Evolutionary conservation across 2,329 filamentous ascomycete species (phyloP).

Genomic region (Aspergillus tubingensis): DNA sequence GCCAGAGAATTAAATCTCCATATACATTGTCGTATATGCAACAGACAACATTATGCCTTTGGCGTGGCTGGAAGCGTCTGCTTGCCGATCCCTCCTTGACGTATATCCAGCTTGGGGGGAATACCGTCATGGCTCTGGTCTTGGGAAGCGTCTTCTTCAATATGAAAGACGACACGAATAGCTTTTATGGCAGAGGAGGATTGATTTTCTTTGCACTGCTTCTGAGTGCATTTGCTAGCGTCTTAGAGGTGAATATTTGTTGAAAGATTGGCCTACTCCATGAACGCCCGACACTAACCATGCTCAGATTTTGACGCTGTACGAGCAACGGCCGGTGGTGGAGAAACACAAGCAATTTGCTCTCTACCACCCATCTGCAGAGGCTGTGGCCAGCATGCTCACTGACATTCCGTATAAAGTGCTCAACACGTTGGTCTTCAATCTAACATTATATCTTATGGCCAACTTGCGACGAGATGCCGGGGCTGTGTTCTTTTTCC

Average conservation of each 20-base stretch:
- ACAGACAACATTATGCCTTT: constrained; percentile 74
- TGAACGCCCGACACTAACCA: neutral
- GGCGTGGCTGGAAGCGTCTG: constrained; percentile 74
- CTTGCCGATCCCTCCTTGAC: constrained; percentile 72
- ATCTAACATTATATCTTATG: constrained; percentile 80
- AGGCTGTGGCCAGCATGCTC: constrained; percentile 10
- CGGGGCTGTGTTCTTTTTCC: constrained; percentile 79
- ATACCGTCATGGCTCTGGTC: constrained; percentile 71
- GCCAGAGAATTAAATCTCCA: constrained; percentile 65
- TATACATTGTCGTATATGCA: constrained; percentile 75
- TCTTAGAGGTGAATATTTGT: constrained; percentile 55
- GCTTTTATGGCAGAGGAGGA: constrained; percentile 73
- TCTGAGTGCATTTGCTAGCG: constrained; percentile 76
- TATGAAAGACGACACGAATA: constrained; percentile 61
- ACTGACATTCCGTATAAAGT: constrained; percentile 70
- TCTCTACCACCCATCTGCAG: constrained; percentile 19
- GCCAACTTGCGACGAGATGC: constrained; percentile 72
- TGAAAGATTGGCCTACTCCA: neutral
- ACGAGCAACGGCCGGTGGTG: constrained; percentile 17
- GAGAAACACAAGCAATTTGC: constrained; percentile 21
- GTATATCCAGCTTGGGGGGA: constrained; percentile 62
- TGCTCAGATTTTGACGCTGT: constrained; percentile 14
- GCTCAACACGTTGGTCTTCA: constrained; percentile 69
- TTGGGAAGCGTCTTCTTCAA: constrained; percentile 78
- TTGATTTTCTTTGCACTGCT: constrained; percentile 81